Base-by-base conservation (phyloP, 2,329 filamentous ascomycete species). In the Whalleya microplaca region DNA sequence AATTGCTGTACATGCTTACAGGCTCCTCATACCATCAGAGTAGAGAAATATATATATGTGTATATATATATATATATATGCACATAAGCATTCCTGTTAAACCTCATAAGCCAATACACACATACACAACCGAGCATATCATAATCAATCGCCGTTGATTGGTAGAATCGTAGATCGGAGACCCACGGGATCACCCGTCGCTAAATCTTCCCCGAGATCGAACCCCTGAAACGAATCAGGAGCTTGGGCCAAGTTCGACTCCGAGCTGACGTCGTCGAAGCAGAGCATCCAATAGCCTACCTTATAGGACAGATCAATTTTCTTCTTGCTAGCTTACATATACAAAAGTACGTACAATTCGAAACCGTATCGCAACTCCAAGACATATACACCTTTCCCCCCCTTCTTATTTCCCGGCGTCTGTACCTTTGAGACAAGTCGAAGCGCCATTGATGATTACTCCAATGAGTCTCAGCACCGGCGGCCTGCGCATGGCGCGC, bases 401-500 rank as follows among this genome's bases (percentile, higher is more conserved):
- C 32, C 32, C 10, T 12, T 37, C 8, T 14, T 16, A 12, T 37
- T 3, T 12, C 12, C 27, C 27, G 27, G 5, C 27, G 5, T 12
- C 10, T 12, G 32, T 21, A 37, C 27, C 16, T 46, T 12, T n/a
- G 20, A 29, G 21, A 41, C 9, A 37, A 37, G 4, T 37, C 32
- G 32, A 8, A 18, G 21, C 20, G 12, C 18, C 37, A 8, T 2
- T 32, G 18, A 37, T n/a, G n/a, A n/a, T n/a, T n/a, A n/a, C 27
- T 41, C 48, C 45, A 21, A 69, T 69, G 66, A 53, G 45, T 50
- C 45, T 62, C 21, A n/a, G n/a, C n/a, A 62, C 45, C 51, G 40
- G 57, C 21, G 63, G 67, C 57, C 54, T 65, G 63, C 67, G 65
- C 62, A 45, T 64, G 32, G 56, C 59, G 66, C 66, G 65, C 55